A percentile compares a stretch with the other conserved stretches of the same genome.
phyloP scores from a whole-genome alignment of 1,284 basidiomycete genomes.

The Coniferiporia weirii region DNA sequence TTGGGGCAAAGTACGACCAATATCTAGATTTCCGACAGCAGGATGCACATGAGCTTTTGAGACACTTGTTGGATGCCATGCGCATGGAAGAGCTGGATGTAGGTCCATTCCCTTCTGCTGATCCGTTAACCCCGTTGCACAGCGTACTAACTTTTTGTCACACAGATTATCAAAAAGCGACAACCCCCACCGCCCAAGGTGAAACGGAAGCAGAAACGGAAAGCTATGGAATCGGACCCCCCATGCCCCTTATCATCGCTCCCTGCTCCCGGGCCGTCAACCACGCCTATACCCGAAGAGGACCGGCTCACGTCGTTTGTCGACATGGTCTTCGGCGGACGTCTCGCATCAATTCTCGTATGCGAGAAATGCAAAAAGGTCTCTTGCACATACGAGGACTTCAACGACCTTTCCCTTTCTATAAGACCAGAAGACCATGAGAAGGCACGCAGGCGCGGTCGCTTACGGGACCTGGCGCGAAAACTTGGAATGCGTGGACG shows the following conservation, averaged over 20 bases:
- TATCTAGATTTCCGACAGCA: slow-evolving; percentile 91
- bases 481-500: slow-evolving; percentile 40
- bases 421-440: slow-evolving; percentile 77
- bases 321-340: slow-evolving; percentile 87
- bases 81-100: slow-evolving; percentile 94
- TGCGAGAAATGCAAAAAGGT: slow-evolving; percentile 91
- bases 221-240: background rate
- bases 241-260: background rate
- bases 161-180: slow-evolving; percentile 73
- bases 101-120: slow-evolving; percentile 26
- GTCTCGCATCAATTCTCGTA: slow-evolving; percentile 83
- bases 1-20: slow-evolving; percentile 87
- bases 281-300: slow-evolving; percentile 28
- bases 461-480: slow-evolving; percentile 65
- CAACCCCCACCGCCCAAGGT: slow-evolving; percentile 39
- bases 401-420: slow-evolving; percentile 86
- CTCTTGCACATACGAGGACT: slow-evolving; percentile 89
- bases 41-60: slow-evolving; percentile 90
- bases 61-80: slow-evolving; percentile 88
- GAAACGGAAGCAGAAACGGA: slow-evolving; percentile 7
- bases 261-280: slow-evolving; percentile 1
- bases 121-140: background rate
- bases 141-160: background rate
- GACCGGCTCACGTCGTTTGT: slow-evolving; percentile 67
- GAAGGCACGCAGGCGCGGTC: slow-evolving; percentile 62